These are phyloP conservation scores for Dothiorella sarmentorum DNA, from an alignment of 2,329 filamentous ascomycete species.

Conservation along the genomic window DNA sequence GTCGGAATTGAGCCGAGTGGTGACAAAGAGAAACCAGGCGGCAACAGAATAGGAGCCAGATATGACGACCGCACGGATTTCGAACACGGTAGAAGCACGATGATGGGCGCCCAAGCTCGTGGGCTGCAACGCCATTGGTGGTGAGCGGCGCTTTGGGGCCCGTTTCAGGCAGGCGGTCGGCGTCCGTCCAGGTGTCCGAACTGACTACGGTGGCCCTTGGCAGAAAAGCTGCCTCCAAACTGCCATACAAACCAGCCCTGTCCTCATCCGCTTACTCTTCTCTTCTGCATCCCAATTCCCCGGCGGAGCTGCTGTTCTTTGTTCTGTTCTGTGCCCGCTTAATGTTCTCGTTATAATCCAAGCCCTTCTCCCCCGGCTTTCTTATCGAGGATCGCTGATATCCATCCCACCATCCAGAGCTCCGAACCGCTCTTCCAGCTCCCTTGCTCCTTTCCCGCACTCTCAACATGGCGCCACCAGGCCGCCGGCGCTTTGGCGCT, in stretches of 20 bases:
- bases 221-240: conserved; percentile 3
- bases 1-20: background rate
- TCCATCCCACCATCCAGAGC: background rate
- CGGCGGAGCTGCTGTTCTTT: background rate
- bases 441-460: conserved; percentile 21
- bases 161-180: conserved; percentile 2
- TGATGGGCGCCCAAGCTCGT: conserved; percentile 12
- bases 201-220: conserved; percentile 17
- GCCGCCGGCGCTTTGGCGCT: conserved; percentile 40
- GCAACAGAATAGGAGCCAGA: conserved; percentile 3
- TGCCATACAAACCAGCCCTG: conserved; percentile 1
- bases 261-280: background rate
- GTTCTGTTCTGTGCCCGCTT: background rate
- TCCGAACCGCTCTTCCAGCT: conserved; percentile 13
- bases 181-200: conserved; percentile 5
- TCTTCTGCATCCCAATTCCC: background rate
- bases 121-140: background rate
- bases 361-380: background rate
- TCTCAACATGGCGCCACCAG: conserved; percentile 46
- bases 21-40: background rate
- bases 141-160: background rate
- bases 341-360: background rate
- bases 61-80: conserved; percentile 6
- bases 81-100: conserved; percentile 11
- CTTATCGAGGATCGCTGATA: background rate